A percentile compares a stretch with the other conserved stretches of the same genome.
phyloP scores from a whole-genome alignment of 441 rosid species.

The Adansonia grandidieri region DNA sequence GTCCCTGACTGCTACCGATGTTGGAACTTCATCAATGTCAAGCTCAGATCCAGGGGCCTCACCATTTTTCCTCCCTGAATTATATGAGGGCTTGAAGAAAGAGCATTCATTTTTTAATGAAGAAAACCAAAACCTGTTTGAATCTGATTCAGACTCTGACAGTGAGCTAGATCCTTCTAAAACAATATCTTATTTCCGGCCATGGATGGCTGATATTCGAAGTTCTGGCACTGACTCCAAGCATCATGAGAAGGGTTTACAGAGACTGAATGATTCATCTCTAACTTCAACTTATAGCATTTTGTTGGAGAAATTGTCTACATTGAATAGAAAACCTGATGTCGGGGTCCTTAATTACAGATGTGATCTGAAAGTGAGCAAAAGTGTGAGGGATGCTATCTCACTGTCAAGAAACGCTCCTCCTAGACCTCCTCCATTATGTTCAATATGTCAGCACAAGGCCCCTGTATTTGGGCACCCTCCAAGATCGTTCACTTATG shows the following conservation, averaged over 20 bases:
- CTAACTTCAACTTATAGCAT: conserved; percentile 39
- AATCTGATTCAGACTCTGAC: conserved; percentile 58
- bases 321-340: conserved; percentile 48
- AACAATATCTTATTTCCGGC: conserved; percentile 38
- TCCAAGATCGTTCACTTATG: conserved; percentile 63
- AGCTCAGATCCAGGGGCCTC: conserved; percentile 68
- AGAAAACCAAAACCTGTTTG: conserved; percentile 46
- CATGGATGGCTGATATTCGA: conserved; percentile 42
- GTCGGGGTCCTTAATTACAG: conserved; percentile 37
- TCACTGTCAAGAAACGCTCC: conserved; percentile 58
- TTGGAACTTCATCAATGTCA: conserved; percentile 64
- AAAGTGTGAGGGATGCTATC: conserved; percentile 66
- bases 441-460: conserved; percentile 69
- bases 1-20: conserved; percentile 45
- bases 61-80: conserved; percentile 47
- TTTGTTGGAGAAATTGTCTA: conserved; percentile 43
- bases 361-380: conserved; percentile 49
- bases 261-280: conserved; percentile 43
- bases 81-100: conserved; percentile 46
- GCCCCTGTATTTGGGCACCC: conserved; percentile 73
- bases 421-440: conserved; percentile 69
- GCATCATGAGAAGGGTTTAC: conserved; percentile 35
- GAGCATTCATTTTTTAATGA: conserved; percentile 41
- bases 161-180: conserved; percentile 45
- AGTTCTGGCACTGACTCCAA: conserved; percentile 42